These are phyloP conservation scores for Vitellaria paradoxa DNA, from an alignment of 179 eudicot species.

Conservation along the genomic window DNA sequence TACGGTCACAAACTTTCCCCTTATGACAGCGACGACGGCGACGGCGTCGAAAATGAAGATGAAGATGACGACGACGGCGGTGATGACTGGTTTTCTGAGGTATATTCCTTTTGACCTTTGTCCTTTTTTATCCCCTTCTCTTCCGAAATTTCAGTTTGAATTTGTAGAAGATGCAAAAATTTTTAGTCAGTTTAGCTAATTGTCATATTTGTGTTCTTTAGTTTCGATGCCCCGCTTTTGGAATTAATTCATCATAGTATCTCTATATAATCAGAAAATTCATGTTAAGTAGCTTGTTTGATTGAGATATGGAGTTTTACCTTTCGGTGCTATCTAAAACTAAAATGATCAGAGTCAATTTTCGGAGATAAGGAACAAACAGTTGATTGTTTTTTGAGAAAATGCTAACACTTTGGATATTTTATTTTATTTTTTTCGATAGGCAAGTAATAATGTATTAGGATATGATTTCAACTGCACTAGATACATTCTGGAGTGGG, in stretches of 20 bases:
- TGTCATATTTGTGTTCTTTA: neutral
- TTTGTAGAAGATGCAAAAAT: no score
- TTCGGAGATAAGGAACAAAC: no score
- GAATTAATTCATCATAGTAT: neutral
- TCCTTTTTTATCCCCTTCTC: neutral
- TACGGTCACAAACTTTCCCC: conserved; percentile 45
- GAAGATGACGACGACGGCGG: conserved; percentile 33
- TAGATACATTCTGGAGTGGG: no score
- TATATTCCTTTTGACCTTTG: conserved; percentile 13
- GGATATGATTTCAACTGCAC: no score
- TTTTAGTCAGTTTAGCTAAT: neutral
- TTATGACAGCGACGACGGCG: conserved; percentile 41
- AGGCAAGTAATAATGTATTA: no score
- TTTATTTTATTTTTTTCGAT: no score
- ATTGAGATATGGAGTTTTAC: neutral
- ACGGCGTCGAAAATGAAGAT: conserved; percentile 12
- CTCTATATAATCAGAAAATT: neutral
- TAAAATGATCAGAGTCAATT: no score
- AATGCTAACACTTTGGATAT: no score
- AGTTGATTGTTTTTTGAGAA: no score
- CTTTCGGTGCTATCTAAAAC: no score
- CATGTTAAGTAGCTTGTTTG: neutral
- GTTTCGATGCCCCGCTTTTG: neutral
- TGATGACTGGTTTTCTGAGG: conserved; percentile 49
- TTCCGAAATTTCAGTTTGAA: no score